Evolutionary conservation across 768 basidiomycete species (phyloP), one percentile per base, ranked within the genome.

Genomic region (Mycena belliarum): DNA sequence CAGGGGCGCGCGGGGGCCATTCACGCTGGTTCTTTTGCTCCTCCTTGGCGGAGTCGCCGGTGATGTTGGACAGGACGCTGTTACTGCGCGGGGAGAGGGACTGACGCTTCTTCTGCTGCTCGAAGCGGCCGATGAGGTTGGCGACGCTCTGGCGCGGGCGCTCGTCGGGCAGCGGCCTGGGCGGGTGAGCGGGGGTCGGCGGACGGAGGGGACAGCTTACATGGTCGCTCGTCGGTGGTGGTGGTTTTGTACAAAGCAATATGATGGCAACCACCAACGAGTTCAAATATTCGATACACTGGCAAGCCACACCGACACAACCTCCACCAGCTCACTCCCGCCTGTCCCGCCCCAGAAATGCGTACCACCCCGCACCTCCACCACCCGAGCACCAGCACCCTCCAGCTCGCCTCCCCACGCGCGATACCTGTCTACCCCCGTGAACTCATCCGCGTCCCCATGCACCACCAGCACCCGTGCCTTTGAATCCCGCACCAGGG

Each of bases 101-200:
- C 64, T 83, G 81, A 48, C 84, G 83, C 69, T 90, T 93, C 54
- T 80, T 85, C 74, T 90, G 87, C 65, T 83, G 89, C 72, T 94
- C 92, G 64, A 94, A 94, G 57, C 88, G 83, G 49, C 92, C 92
- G 67, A 94, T 94, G 74, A 94, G 87, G 69, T 93, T 94, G 62
- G 92, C 92, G 46, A 94, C 92, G 66, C 88, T 91, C 70, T 83
- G 84, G 58, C 92, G 88, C 47, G 91, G 91, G 68, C 88, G 83
- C 75, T 94, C 92, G 79, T 93, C 91, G 72, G 92, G 91, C 61
- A 92, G 75, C 53, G 89, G 88, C 91, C 91, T 93, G 26, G 33
- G 33, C 37, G 41, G 45, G 37, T 44, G n/a, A 52, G 62, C 29
- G 29, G 12, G 29, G 29, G 29, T 32, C 29, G 12, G 29, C 12